A percentile compares a stretch with the other conserved stretches of the same genome.
Conservation (phyloP, 305 asterid species). For the Stenogyne calaminthoides region DNA sequence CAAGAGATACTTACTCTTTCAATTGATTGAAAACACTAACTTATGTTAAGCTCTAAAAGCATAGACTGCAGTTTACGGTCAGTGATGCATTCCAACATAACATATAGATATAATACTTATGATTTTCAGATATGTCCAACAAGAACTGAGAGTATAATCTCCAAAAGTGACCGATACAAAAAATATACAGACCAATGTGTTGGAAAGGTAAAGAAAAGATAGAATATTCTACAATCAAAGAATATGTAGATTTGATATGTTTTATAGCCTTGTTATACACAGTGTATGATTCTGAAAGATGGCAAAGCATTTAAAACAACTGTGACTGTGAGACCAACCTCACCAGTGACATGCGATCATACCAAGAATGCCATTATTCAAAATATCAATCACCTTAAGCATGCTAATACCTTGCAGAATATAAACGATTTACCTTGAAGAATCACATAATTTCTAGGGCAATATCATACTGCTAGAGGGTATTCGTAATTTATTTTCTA, state of each 20-base stretch:
- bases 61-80: background rate
- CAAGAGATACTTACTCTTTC: slow-evolving; percentile 9
- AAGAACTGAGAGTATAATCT: background rate
- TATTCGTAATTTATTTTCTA: background rate
- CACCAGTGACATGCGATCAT: background rate
- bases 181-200: slow-evolving; percentile 4
- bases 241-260: background rate
- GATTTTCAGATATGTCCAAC: background rate
- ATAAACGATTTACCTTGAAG: background rate
- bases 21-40: background rate
- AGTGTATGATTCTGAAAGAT: background rate
- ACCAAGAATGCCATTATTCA: background rate
- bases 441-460: background rate
- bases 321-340: background rate
- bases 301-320: background rate
- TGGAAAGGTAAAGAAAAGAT: background rate
- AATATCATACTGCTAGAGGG: slow-evolving; percentile 1
- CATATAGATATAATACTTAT: background rate
- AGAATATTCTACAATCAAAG: background rate
- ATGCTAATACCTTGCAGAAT: slow-evolving; percentile 1
- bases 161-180: background rate
- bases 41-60: background rate
- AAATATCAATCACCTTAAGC: slow-evolving; percentile 8
- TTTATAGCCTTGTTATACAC: background rate
- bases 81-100: slow-evolving; percentile 1